Conservation (phyloP, 305 asterid genomes). For the Rubia peregrina region DNA sequence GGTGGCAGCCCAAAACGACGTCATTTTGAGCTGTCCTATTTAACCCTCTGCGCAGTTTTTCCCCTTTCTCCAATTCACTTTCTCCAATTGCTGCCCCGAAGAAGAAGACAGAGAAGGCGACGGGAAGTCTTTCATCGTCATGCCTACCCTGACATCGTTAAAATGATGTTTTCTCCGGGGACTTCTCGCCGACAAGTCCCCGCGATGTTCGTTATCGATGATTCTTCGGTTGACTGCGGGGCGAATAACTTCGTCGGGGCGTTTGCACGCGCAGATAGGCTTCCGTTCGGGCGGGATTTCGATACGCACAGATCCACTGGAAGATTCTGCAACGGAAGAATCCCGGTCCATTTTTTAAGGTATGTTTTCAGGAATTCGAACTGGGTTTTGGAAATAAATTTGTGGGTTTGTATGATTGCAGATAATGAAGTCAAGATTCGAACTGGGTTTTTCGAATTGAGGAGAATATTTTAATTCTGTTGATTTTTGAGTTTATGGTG, state of each 20-base stretch:
- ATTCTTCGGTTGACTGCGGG: constrained; percentile 95
- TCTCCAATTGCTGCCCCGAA: too few relatives aligned
- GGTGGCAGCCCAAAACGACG: too few relatives aligned
- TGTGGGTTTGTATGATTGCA: background rate
- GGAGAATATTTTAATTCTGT: background rate
- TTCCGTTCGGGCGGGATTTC: constrained; percentile 87
- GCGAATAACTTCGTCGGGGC: constrained; percentile 85
- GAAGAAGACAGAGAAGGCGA: too few relatives aligned
- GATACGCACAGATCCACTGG: constrained; percentile 89
- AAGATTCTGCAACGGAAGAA: constrained; percentile 87
- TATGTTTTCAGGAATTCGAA: constrained; percentile 13
- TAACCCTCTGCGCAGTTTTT: too few relatives aligned
- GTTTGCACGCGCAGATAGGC: constrained; percentile 82
- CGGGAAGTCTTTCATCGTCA: constrained; percentile 19
- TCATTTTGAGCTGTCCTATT: too few relatives aligned
- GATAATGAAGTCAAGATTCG: too few relatives aligned
- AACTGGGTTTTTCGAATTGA: background rate
- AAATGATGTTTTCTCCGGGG: constrained; percentile 8
- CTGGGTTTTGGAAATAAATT: background rate
- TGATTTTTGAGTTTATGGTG: background rate
- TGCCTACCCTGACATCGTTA: constrained; percentile 25
- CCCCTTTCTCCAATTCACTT: too few relatives aligned
- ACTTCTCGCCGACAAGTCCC: constrained; percentile 43
- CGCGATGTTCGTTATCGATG: constrained; percentile 81
- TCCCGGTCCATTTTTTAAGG: constrained; percentile 84